Evolutionary conservation across 2,329 filamentous ascomycete species (phyloP).

Genomic region (Fusarium armeniacum): DNA sequence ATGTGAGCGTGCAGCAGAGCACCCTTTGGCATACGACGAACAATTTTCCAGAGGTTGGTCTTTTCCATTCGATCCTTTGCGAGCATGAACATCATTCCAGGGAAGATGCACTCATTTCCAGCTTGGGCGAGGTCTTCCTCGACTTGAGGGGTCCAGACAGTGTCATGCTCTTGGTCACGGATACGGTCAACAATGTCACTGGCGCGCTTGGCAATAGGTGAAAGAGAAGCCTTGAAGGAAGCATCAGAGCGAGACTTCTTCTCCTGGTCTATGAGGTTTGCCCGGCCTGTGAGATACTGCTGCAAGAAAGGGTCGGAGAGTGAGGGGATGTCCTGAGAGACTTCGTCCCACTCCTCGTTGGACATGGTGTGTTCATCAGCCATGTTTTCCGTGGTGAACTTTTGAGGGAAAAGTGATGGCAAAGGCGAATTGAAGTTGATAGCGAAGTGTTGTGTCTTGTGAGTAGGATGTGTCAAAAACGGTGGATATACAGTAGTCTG

Average conservation of each 20-base stretch:
- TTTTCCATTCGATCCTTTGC: slow-evolving; percentile 88
- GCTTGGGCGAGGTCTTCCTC: slow-evolving; percentile 77
- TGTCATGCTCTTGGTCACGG: slow-evolving; percentile 79
- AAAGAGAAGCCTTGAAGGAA: slow-evolving; percentile 79
- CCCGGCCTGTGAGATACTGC: slow-evolving; percentile 82
- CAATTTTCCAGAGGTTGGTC: slow-evolving; percentile 87
- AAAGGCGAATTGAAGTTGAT: neutral
- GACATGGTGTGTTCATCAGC: slow-evolving; percentile 55
- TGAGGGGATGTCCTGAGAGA: slow-evolving; percentile 68
- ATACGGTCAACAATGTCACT: slow-evolving; percentile 85
- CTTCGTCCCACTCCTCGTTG: slow-evolving; percentile 71
- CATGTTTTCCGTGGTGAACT: slow-evolving; percentile 46
- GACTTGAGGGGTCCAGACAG: slow-evolving; percentile 80
- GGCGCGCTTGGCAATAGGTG: slow-evolving; percentile 82
- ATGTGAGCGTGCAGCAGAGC: slow-evolving; percentile 87
- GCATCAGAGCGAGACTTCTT: slow-evolving; percentile 82
- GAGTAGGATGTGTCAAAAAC: slow-evolving; percentile 21
- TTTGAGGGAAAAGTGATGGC: neutral
- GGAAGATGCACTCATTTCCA: slow-evolving; percentile 76
- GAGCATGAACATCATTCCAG: slow-evolving; percentile 93
- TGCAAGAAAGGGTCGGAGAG: slow-evolving; percentile 81
- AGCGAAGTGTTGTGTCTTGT: neutral
- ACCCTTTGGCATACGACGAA: slow-evolving; percentile 90
- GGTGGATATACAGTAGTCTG: slow-evolving; percentile 25
- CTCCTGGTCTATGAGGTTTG: slow-evolving; percentile 83